These are phyloP conservation scores for Phaseolus lunatus DNA, from an alignment of 306 rosid genomes.

Conservation along the genomic window DNA sequence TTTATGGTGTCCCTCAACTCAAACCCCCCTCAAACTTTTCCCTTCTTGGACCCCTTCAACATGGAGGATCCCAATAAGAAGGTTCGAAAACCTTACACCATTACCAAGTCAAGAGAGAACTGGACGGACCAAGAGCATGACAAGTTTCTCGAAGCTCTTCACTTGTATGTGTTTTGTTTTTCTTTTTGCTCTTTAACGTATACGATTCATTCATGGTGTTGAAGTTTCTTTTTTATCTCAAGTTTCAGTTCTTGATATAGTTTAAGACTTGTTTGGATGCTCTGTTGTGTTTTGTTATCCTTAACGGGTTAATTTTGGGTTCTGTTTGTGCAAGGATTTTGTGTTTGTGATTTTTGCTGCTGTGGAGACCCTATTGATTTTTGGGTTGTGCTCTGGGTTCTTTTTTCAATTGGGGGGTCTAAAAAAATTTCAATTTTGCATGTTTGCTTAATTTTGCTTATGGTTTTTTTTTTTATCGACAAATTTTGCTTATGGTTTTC, in stretches of 20 bases:
- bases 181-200: background rate
- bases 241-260: background rate
- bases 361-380: conserved; percentile 21
- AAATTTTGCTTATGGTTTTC: background rate
- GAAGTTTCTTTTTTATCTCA: background rate
- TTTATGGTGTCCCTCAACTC: conserved; percentile 37
- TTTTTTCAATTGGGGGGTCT: conserved; percentile 10
- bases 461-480: too few species aligned
- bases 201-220: background rate
- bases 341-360: conserved; percentile 10
- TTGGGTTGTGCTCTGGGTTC: conserved; percentile 10
- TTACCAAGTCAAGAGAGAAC: conserved; percentile 40
- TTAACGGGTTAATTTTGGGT: background rate
- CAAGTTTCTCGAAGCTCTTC: conserved; percentile 38
- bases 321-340: background rate
- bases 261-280: background rate
- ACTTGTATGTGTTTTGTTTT: background rate
- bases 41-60: conserved; percentile 12
- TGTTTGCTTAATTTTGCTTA: background rate
- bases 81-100: conserved; percentile 33
- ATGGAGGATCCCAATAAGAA: conserved; percentile 36
- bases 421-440: conserved; percentile 2
- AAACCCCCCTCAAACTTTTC: conserved; percentile 36
- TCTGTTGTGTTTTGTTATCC: background rate
- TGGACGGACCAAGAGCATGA: conserved; percentile 40